Conservation (phyloP, 176 grass and related monocot species). For the Ensete ventricosum region DNA sequence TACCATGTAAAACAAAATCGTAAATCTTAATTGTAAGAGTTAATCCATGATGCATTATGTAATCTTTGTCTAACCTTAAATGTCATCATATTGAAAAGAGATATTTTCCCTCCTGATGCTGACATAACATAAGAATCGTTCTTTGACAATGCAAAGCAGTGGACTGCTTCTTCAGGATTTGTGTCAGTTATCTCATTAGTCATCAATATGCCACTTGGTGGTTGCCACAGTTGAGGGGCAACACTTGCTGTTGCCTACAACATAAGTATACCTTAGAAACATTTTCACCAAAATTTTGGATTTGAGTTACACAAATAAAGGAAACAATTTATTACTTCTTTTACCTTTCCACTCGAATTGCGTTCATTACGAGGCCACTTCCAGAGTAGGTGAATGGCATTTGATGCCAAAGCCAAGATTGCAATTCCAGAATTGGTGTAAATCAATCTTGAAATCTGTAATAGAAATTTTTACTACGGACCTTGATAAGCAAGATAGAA, state of each 20-base stretch:
- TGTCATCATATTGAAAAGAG: conserved; percentile 99
- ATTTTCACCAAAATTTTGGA: conserved; percentile 21
- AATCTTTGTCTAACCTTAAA: conserved; percentile 62
- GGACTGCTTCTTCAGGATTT: conserved; percentile 87
- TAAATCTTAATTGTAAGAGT: conserved; percentile 12
- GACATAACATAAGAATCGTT: conserved; percentile 99
- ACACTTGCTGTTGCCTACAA: conserved; percentile 72
- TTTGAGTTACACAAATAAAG: too few species aligned
- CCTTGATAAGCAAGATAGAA: background rate
- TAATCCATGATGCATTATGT: background rate
- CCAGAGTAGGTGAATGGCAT: conserved; percentile 93
- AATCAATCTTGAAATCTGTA: conserved; percentile 90
- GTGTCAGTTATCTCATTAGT: conserved; percentile 88
- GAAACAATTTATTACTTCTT: conserved; percentile 22
- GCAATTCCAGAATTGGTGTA: conserved; percentile 96
- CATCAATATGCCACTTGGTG: conserved; percentile 90
- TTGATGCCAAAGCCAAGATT: conserved; percentile 84
- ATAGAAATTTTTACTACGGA: background rate
- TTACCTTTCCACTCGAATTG: conserved; percentile 77
- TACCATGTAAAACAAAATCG: conserved; percentile 23
- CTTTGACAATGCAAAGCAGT: conserved; percentile 98
- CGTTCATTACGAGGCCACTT: conserved; percentile 95
- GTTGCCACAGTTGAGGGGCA: conserved; percentile 85
- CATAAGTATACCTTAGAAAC: conserved; percentile 22
- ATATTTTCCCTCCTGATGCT: conserved; percentile 96